Conservation (phyloP, 495 filamentous ascomycete genomes). For the Penicillium tannophilum region DNA sequence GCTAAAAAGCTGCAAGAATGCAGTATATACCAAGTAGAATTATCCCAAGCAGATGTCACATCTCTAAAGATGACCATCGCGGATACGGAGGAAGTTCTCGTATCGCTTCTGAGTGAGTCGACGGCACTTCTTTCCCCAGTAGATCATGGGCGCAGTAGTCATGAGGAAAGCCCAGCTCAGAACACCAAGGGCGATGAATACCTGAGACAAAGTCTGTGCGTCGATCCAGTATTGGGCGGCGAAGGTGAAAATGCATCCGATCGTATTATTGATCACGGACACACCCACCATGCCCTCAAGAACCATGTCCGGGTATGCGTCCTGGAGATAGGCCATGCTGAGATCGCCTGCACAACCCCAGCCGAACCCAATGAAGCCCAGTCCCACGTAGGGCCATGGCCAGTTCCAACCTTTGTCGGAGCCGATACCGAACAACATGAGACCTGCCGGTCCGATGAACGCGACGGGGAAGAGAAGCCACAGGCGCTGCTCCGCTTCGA, state of each 20-base stretch:
- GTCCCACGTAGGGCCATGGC: conserved; percentile 30
- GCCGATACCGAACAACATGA: conserved; percentile 38
- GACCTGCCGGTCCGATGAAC: conserved; percentile 31
- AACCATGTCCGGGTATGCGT: conserved; percentile 37
- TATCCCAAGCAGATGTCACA: not conserved
- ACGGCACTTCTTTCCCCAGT: conserved; percentile 22
- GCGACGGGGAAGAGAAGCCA: conserved; percentile 37
- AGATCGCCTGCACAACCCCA: conserved; percentile 40
- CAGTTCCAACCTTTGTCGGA: conserved; percentile 29
- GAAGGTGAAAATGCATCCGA: conserved; percentile 40
- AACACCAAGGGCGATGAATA: conserved; percentile 34
- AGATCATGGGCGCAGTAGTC: conserved; percentile 23
- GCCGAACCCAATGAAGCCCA: conserved; percentile 38
- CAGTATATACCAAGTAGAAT: not conserved
- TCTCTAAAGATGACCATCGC: conserved; percentile 16
- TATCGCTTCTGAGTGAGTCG: conserved; percentile 20
- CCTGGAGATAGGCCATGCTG: conserved; percentile 35
- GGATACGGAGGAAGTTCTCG: conserved; percentile 20
- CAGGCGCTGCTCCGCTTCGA: conserved; percentile 38
- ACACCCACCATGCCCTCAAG: conserved; percentile 41
- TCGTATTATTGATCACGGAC: conserved; percentile 38
- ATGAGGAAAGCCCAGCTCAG: conserved; percentile 23
- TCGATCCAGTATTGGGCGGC: conserved; percentile 26
- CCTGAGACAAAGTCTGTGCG: conserved; percentile 16
- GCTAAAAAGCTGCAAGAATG: not conserved